phyloP scores from a whole-genome alignment of 352 stramenopile species.

The Phytophthora litchii region DNA sequence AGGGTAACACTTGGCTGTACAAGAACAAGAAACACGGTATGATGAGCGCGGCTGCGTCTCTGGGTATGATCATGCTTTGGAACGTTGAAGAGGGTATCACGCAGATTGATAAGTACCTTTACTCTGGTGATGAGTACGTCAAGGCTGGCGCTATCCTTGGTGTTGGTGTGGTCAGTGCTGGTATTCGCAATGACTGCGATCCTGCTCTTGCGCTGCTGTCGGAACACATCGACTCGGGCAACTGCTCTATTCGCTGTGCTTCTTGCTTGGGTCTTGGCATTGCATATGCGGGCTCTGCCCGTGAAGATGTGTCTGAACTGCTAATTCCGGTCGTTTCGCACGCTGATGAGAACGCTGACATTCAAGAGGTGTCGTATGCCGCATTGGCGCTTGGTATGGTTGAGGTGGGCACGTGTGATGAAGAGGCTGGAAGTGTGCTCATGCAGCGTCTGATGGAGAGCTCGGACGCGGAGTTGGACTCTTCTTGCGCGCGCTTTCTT shows the following conservation, averaged over 20 bases:
- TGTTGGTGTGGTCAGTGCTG: constrained; percentile 95
- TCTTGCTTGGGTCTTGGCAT: constrained; percentile 97
- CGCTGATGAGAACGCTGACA: constrained; percentile 92
- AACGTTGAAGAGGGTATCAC: constrained; percentile 99
- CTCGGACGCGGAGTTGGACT: constrained; percentile 96
- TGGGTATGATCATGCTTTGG: constrained; percentile 99
- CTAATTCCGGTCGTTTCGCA: constrained; percentile 95
- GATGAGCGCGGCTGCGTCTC: constrained; percentile 97
- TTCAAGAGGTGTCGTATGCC: constrained; percentile 92
- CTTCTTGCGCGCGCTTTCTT: constrained; percentile 96
- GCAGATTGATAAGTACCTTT: constrained; percentile 99
- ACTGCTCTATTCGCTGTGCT: constrained; percentile 94
- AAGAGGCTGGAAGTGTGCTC: constrained; percentile 96
- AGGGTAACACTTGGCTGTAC: constrained; percentile 98
- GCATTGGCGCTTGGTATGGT: constrained; percentile 97
- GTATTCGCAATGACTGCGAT: constrained; percentile 97
- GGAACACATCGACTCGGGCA: constrained; percentile 96
- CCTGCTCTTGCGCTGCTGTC: constrained; percentile 96
- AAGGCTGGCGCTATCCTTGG: constrained; percentile 98
- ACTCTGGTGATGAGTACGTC: constrained; percentile 98
- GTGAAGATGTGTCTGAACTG: constrained; percentile 97
- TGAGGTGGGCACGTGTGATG: constrained; percentile 98
- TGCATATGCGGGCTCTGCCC: constrained; percentile 96
- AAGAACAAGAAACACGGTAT: constrained; percentile 99
- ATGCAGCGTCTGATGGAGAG: constrained; percentile 99